Base-by-base conservation (phyloP, 352 stramenopile species). In the Globisporangium cederbergense region DNA sequence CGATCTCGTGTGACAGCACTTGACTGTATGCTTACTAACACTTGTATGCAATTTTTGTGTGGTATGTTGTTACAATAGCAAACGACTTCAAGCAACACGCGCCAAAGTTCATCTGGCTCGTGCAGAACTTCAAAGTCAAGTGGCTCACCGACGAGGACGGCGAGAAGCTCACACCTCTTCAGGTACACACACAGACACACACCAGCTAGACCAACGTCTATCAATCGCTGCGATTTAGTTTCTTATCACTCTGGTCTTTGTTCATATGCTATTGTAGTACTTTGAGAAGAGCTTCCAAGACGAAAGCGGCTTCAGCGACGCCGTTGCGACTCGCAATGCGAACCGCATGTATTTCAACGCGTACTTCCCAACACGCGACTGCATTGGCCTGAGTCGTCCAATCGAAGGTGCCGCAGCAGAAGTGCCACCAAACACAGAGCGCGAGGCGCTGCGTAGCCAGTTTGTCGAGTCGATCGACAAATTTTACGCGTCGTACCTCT, bases 51-150 rank as follows among this genome's bases (percentile, higher is more conserved):
- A 42, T 42, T 42, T 42, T 4, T 16, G 56, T 69, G 38, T 11
- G 10, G 8, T 59, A 16, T 36, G 32, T 36, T 34, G 5, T 30
- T 13, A 9, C 18, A 46, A 65, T 49, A 76, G 77, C 64, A 14
- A 72, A 60, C 34, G 78, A 83, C 20, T 86, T 89, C 30, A 69
- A 69, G 49, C 40, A 72, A 13, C 77, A 88, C 57, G 73, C 81
- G 16, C 82, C 82, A 10, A 81, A 78, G 58, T 73, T 91, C 42
- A 55, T 91, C n/a, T 91, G 79, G 79, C 46, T 89, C 22, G 65
- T 70, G 46, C 78, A 70, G 49, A 89, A 91, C 54, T 76, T 77
- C 64, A 91, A 91, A 50, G 54, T 89, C 62, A 89, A 91, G 67
- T 91, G 82, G 82, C 79, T 88, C 55, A 75, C 64, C 25, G 60